Evolutionary conservation across 1,284 basidiomycete species (phyloP), one percentile per base, ranked within the genome.

Genomic region (Paramarasmius palmivorus): DNA sequence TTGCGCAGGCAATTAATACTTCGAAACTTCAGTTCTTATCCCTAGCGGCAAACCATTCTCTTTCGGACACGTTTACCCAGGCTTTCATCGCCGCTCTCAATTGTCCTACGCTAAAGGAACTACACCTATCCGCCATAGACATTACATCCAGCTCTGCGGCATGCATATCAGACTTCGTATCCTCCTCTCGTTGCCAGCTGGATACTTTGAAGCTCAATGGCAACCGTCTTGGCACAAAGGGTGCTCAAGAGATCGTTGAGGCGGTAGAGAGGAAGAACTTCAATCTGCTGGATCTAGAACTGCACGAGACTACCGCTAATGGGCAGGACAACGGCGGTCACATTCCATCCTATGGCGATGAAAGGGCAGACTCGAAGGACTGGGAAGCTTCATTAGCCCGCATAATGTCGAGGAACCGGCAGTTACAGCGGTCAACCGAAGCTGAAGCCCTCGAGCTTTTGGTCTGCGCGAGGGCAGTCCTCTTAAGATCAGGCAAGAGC

Each of bases 101-200:
- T 29, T 68, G 79, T 0, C 73, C 73, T 0, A 65, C 72, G 56
- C 74, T 89, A 10, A 71, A 71, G 34, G 78, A 83, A 57, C 67
- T 89, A 12, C 77, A 84, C 54, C 66, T 88, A 6, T 82, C 82
- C 2, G 75, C 75, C 0, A 73, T 77, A 9, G 75, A 75, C 10
- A 69, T 88, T 52, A 81, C 84, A 0, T 64, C 67, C 23, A 59
- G 56, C n/a, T 73, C 75, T 5, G 71, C 75, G 0, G 72, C 78
- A 1, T 59, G 65, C 49, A 73, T 89, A 25, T 58, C 72, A 19
- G 70, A 71, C 7, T 88, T 77, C 59, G 65, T 88, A 15, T 68
- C 72, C n/a, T 84, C 83, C 8, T 65, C 79, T 15, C 62, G 77
- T 20, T 84, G 82, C 54, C 71, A 71, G n/a, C 69, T 88, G 15